Evolutionary conservation across 148 eudicot genomes (phyloP), one percentile per base, ranked within the genome.

Genomic region (Chenopodium suecicum): DNA sequence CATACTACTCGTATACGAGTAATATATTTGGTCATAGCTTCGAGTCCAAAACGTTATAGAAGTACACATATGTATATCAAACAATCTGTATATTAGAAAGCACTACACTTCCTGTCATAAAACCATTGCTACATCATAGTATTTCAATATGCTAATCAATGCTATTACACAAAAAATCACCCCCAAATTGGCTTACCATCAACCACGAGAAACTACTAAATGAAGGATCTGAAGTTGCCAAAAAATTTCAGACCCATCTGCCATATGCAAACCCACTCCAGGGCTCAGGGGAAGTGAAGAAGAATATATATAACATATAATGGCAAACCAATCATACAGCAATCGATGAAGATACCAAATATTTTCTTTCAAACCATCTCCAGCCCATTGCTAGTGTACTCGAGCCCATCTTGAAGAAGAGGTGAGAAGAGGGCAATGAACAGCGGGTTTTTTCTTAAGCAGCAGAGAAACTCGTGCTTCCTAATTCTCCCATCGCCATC

Each of bases 361-460:
- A 41, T 41, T 41, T 41, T 41, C 44, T 41, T 47, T 81, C 71
- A 83, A 78, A 82, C 78, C 63, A 82, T 85, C 56, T 85, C 87
- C 14, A 81, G 48, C 1, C 75, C 79, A 12, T 77, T 84, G 70
- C 74, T 81, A 68, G 65, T 16, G 31, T 74, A 79, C 52, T 25
- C n/a, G 63, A 85, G 62, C 37, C 78, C 87, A 2, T 78, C 82
- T 60, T 70, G 82, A 9, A 81, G 71, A 81, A 78, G 82, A 63
- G 82, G 77, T 22, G 82, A 74, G 52, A 82, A 85, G 73, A 85
- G 60, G 20, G 87, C 84, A 56, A 82, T 85, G 4, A 81, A 84
- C 67, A 85, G 47, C 8, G 87, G 87, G 37, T 85, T 82, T 82
- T 47, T 81, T 41, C 79, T 74, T 50, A 85, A 34, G 74, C 84